These are phyloP conservation scores for Cordyceps cicadae DNA, from an alignment of 2,329 filamentous ascomycete species.

Conservation along the genomic window DNA sequence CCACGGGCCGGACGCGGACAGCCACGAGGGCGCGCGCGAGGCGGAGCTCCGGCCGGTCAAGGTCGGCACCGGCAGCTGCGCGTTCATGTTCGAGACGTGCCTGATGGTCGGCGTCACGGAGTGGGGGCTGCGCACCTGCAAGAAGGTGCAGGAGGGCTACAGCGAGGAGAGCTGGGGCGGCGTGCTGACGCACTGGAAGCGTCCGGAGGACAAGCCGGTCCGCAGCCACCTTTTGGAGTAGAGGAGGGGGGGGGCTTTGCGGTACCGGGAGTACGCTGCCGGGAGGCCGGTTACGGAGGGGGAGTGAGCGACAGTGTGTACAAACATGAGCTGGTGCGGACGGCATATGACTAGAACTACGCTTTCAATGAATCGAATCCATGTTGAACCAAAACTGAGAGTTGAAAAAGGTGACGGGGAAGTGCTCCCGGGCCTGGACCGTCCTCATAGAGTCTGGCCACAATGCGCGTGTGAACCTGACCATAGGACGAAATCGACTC, in stretches of 20 bases:
- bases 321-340: constrained; percentile 1
- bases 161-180: constrained; percentile 74
- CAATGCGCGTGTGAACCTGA: too few species aligned
- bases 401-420: too few species aligned
- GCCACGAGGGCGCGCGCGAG: constrained; percentile 47
- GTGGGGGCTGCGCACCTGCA: constrained; percentile 55
- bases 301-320: not conserved
- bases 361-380: not conserved
- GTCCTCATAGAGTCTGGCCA: too few species aligned
- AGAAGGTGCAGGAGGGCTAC: constrained; percentile 57
- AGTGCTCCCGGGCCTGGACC: too few species aligned
- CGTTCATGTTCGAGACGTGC: constrained; percentile 63
- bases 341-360: constrained; percentile 1
- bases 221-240: constrained; percentile 18
- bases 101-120: constrained; percentile 65
- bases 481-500: too few species aligned
- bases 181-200: constrained; percentile 54
- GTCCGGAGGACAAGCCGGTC: constrained; percentile 28
- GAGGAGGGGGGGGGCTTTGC: not conserved
- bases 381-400: not conserved
- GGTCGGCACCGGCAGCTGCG: constrained; percentile 53
- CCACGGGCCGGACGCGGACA: constrained; percentile 52
- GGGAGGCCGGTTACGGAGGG: not conserved
- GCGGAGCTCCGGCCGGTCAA: constrained; percentile 46
- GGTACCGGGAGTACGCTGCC: not conserved